Conservation (phyloP, 495 filamentous ascomycete species). For the Aspergillus haitiensis region DNA sequence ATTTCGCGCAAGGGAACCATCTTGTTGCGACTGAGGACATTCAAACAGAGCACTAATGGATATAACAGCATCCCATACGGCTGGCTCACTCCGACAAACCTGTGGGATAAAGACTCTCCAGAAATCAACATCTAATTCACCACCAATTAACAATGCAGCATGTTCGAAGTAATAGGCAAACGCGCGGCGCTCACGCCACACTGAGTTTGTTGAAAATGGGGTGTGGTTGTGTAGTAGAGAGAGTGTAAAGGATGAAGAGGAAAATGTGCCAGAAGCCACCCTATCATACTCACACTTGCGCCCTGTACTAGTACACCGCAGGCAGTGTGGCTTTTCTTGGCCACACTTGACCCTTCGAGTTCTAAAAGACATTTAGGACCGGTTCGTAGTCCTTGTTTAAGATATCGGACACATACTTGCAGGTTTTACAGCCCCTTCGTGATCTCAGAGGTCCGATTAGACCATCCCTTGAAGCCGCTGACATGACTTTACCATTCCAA, state of each 20-base stretch:
- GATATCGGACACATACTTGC: conserved; percentile 33
- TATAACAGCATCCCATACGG: conserved; percentile 59
- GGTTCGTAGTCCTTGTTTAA: neutral
- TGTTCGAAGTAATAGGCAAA: conserved; percentile 44
- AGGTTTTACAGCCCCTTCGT: conserved; percentile 42
- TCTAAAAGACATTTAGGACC: conserved; percentile 25
- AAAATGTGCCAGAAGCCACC: conserved; percentile 10
- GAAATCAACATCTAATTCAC: conserved; percentile 53
- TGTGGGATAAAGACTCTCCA: conserved; percentile 58
- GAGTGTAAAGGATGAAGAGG: conserved; percentile 10
- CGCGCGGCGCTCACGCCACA: conserved; percentile 41
- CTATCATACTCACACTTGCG: conserved; percentile 47
- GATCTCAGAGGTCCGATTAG: conserved; percentile 28
- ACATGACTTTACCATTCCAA: conserved; percentile 4
- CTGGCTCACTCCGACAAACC: conserved; percentile 56
- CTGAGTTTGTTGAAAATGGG: conserved; percentile 29
- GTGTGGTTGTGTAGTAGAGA: conserved; percentile 20
- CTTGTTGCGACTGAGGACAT: conserved; percentile 25
- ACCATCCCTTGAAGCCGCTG: neutral
- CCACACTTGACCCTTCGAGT: conserved; percentile 58
- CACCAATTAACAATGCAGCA: conserved; percentile 36
- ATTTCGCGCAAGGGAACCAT: conserved; percentile 31
- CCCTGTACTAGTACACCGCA: conserved; percentile 50
- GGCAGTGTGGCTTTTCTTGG: conserved; percentile 51
- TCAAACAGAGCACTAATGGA: conserved; percentile 56